Evolutionary conservation across 2,329 filamentous ascomycete species (phyloP).

Genomic region (Phyllosticta citriasiana): DNA sequence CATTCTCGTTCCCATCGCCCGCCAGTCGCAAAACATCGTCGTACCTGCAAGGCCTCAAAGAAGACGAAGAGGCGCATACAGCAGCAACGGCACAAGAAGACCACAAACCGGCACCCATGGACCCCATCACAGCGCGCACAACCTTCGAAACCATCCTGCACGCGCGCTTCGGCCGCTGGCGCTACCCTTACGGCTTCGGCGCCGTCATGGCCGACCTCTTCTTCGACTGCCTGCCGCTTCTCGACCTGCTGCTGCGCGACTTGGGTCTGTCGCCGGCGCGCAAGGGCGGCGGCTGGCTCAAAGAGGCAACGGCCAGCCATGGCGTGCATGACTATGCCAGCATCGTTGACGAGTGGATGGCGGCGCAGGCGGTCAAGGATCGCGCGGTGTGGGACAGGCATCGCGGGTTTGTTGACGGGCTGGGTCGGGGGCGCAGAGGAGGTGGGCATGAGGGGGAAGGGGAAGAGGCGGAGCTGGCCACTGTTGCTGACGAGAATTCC

Average conservation of each 20-base stretch:
- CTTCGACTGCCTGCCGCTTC: conserved; percentile 22
- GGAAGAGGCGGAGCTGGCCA: neutral
- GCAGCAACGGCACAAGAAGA: too few species aligned
- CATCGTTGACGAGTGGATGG: conserved; percentile 17
- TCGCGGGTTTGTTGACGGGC: neutral
- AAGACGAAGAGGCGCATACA: too few species aligned
- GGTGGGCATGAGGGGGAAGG: neutral
- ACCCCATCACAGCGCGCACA: neutral
- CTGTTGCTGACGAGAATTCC: neutral
- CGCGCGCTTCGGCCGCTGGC: conserved; percentile 22
- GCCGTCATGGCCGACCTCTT: conserved; percentile 20
- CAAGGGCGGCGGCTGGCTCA: conserved; percentile 14
- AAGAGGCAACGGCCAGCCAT: conserved; percentile 18
- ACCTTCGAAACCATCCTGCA: conserved; percentile 20
- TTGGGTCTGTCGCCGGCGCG: conserved; percentile 14
- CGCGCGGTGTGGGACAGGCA: neutral
- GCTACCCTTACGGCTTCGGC: conserved; percentile 22
- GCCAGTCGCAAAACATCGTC: neutral
- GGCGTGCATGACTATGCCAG: conserved; percentile 19
- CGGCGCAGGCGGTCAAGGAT: neutral
- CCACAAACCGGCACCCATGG: too few species aligned
- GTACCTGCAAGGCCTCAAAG: neutral
- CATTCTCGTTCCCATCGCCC: neutral
- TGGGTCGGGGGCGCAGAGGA: neutral
- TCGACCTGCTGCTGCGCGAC: conserved; percentile 2